Percentiles rank a stretch among this genome's conserved stretches.
phyloP scores from a whole-genome alignment of 73 alveolate genomes.

The Blepharisma japonicum region DNA sequence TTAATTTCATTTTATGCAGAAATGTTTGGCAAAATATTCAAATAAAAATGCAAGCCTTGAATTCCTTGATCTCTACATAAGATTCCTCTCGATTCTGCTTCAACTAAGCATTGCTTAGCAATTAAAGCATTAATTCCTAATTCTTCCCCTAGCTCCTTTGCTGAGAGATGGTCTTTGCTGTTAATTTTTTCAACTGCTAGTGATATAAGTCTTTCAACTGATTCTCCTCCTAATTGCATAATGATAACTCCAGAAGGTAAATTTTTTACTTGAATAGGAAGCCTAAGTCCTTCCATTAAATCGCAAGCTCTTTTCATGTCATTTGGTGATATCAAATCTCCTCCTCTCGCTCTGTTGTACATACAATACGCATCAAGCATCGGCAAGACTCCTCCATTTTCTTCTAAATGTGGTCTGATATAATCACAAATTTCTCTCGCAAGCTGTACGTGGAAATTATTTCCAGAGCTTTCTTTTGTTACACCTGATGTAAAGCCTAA shows the following conservation, averaged over 20 bases:
- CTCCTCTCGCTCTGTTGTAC: slow-evolving; percentile 89
- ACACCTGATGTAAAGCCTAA: slow-evolving; percentile 57
- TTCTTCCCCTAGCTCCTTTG: slow-evolving; percentile 32
- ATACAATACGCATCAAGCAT: slow-evolving; percentile 80
- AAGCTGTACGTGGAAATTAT: slow-evolving; percentile 65
- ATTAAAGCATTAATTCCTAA: slow-evolving; percentile 33
- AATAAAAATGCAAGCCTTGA: slow-evolving; percentile 50
- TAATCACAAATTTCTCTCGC: slow-evolving; percentile 71
- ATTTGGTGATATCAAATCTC: slow-evolving; percentile 74
- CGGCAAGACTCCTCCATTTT: slow-evolving; percentile 70
- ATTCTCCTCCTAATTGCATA: slow-evolving; percentile 10
- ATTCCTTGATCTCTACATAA: slow-evolving; percentile 54
- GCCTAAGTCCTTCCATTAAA: slow-evolving; percentile 19
- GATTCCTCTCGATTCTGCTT: slow-evolving; percentile 49
- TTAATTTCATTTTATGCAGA: no score
- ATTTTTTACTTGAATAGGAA: neutral
- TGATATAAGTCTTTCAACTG: slow-evolving; percentile 24
- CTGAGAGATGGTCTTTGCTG: slow-evolving; percentile 35
- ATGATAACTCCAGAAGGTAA: slow-evolving; percentile 21
- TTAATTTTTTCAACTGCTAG: slow-evolving; percentile 6
- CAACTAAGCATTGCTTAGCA: slow-evolving; percentile 36
- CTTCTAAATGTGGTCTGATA: slow-evolving; percentile 45
- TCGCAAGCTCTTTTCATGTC: slow-evolving; percentile 73
- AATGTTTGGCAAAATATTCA: slow-evolving; percentile 28
- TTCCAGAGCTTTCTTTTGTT: slow-evolving; percentile 80